Evolutionary conservation across 805 yeast genomes (phyloP), one percentile per base, ranked within the genome.

Genomic region (Saccharomyces eubayanus): DNA sequence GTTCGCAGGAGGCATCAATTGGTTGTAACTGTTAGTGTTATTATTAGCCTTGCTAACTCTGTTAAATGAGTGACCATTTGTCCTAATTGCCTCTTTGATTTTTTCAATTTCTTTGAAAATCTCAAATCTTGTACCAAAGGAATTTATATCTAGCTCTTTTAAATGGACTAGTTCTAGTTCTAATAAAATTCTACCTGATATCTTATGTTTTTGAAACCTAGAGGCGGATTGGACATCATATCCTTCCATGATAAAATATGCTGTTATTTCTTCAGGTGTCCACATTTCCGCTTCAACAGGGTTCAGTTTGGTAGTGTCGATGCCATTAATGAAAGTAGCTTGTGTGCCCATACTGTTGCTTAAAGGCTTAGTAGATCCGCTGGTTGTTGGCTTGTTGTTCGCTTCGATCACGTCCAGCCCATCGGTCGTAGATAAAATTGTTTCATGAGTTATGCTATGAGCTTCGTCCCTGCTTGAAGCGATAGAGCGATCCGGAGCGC

Each of bases 71-170:
- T 10, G 11, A 4, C 43, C 43, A 36, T 36, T 36, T 1, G 43
- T 36, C 16, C 43, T 36, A 16, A 59, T 58, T 21, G 63, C 49
- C 46, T 68, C 68, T 57, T 71, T 65, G 61, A 86, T 72, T 40
- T 82, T 79, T 67, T 89, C 96, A 62, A 94, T 92, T 66, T 89
- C 96, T 65, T 89, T 90, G 70, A 82, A 84, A 48, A 94, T 81
- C 68, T 91, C 97, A 70, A 90, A 94, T 58, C 99, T 79, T 0
- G 97, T 91, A 28, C 99, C 99, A 73, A 94, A 94, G 3, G 96
- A 87, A 49, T 82, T 77, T 51, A 94, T 92, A 53, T 91, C 99
- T 54, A 94, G 74, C 69, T 94, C 99, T 67, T 92, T 94, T 63
- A 94, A 77, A 63, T 87, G 87, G 1, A 89, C 79, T 57, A 92